These are phyloP conservation scores for Akanthomyces lecanii DNA, from an alignment of 2,329 filamentous ascomycete species.

Conservation along the genomic window DNA sequence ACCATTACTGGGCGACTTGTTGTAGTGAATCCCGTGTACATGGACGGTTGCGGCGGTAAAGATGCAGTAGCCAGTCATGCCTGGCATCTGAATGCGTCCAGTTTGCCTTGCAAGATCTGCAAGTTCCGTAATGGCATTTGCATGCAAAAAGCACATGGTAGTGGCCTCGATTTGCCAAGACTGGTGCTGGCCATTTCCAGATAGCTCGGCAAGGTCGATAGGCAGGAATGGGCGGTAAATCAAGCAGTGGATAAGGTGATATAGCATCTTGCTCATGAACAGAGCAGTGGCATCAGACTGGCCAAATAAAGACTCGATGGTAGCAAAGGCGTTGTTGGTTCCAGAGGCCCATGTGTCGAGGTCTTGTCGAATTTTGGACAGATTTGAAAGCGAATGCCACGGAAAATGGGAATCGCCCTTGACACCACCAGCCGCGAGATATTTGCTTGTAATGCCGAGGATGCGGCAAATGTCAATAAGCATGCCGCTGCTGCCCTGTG, in stretches of 20 bases:
- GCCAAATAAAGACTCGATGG: slow-evolving; percentile 69
- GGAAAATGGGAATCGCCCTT: slow-evolving; percentile 89
- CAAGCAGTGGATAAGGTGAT: slow-evolving; percentile 81
- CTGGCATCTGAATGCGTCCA: slow-evolving; percentile 75
- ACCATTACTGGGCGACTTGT: slow-evolving; percentile 43
- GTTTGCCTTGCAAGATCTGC: slow-evolving; percentile 74
- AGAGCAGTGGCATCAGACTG: slow-evolving; percentile 74
- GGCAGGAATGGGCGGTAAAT: slow-evolving; percentile 85
- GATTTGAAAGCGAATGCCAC: slow-evolving; percentile 80
- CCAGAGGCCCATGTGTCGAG: slow-evolving; percentile 81
- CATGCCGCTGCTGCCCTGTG: slow-evolving; percentile 73
- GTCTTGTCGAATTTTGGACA: slow-evolving; percentile 82
- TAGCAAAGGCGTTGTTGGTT: slow-evolving; percentile 74
- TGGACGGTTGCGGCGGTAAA: slow-evolving; percentile 85
- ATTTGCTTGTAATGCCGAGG: slow-evolving; percentile 76
- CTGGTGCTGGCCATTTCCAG: slow-evolving; percentile 77
- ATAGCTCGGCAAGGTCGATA: slow-evolving; percentile 75
- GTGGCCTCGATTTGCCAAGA: slow-evolving; percentile 92
- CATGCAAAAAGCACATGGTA: slow-evolving; percentile 79
- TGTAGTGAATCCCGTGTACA: slow-evolving; percentile 80
- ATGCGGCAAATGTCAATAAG: slow-evolving; percentile 82
- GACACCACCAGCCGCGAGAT: slow-evolving; percentile 78
- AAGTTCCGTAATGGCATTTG: slow-evolving; percentile 80
- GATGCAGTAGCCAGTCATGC: slow-evolving; percentile 82
- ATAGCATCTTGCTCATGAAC: slow-evolving; percentile 79